Conservation (phyloP, 495 filamentous ascomycete species). For the Xylaria flabelliformis region DNA sequence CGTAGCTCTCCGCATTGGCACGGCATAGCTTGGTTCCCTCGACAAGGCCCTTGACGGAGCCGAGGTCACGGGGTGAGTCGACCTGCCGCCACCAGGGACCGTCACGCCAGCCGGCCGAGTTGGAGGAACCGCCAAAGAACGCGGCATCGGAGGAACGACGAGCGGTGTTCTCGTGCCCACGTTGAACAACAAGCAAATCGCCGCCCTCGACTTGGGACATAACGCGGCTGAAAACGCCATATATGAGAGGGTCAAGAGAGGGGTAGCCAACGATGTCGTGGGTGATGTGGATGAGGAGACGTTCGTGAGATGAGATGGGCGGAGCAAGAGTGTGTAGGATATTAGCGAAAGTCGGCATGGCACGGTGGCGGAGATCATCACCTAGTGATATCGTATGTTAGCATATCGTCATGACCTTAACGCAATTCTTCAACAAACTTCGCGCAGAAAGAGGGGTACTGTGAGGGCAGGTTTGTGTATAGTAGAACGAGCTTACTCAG, state of each 20-base stretch:
- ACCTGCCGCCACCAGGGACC: constrained; percentile 94
- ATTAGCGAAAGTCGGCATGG: constrained; percentile 92
- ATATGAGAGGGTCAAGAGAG: constrained; percentile 90
- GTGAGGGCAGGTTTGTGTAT: neutral
- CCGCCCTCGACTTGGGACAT: constrained; percentile 99
- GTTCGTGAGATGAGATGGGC: constrained; percentile 96
- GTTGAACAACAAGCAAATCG: constrained; percentile 94
- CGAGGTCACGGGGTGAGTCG: constrained; percentile 74
- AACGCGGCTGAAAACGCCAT: constrained; percentile 90
- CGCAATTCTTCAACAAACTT: neutral
- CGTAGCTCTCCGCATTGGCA: constrained; percentile 85
- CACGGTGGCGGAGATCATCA: constrained; percentile 85
- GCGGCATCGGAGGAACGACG: constrained; percentile 65
- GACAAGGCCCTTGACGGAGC: constrained; percentile 76
- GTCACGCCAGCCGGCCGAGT: constrained; percentile 76
- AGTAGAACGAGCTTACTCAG: constrained; percentile 66
- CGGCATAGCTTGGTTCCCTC: constrained; percentile 90
- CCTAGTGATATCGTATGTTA: constrained; percentile 57
- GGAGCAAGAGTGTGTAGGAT: constrained; percentile 94
- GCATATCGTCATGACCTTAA: constrained; percentile 14
- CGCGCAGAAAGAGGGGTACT: constrained; percentile 1
- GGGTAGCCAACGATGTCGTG: constrained; percentile 95
- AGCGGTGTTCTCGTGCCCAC: constrained; percentile 81
- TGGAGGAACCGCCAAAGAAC: constrained; percentile 61
- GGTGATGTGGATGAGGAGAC: constrained; percentile 96